Base-by-base conservation (phyloP, 768 basidiomycete genomes). In the Termitomyces sp. region DNA sequence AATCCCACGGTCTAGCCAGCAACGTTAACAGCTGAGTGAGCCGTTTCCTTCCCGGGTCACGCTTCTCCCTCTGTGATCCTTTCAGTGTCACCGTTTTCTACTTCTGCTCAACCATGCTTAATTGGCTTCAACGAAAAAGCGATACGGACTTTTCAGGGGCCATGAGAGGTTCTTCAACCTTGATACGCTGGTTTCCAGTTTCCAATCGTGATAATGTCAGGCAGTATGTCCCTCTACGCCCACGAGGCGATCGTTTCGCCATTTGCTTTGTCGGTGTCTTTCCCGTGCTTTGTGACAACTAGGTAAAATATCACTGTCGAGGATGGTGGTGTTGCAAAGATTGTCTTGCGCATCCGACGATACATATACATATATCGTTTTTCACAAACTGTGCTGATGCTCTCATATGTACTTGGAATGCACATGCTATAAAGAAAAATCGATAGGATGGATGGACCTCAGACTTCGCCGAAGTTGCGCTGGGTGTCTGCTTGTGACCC, bases 131-230 rank as follows among this genome's bases (percentile, higher is more conserved):
- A 53, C 9, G 37, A 7, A 16, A 33, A 20, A 34, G 16, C 18
- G 48, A 20, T 16, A 66, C 75, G 55, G 59, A 78, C 76, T 74
- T 67, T 72, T 75, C 61, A 79, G 74, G 3, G n/a, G n/a, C n/a
- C n/a, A n/a, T n/a, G n/a, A n/a, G n/a, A n/a, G n/a, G n/a, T 72
- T 74, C 60, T 70, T 72, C 60, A 79, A 56, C 78, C 78, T 79
- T n/a, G 67, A 66, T 18, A 27, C 6, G 30, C 2, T 16, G 76
- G 70, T 39, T 59, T 62, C 8, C 54, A 62, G 20, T 67, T 62
- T 16, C 74, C 73, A 13, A 78, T 57, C 6, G 75, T 77, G 34
- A 79, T 68, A 48, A 72, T 62, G 58, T 79, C 77, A 9, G 73
- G 68, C 33, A 70, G 64, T n/a, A 68, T 54, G 27, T 77, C 76